A percentile compares a stretch with the other conserved stretches of the same genome.
Evolutionary conservation across 2,329 filamentous ascomycete genomes (phyloP).

Genomic region (Kalaharituber pfeilii): DNA sequence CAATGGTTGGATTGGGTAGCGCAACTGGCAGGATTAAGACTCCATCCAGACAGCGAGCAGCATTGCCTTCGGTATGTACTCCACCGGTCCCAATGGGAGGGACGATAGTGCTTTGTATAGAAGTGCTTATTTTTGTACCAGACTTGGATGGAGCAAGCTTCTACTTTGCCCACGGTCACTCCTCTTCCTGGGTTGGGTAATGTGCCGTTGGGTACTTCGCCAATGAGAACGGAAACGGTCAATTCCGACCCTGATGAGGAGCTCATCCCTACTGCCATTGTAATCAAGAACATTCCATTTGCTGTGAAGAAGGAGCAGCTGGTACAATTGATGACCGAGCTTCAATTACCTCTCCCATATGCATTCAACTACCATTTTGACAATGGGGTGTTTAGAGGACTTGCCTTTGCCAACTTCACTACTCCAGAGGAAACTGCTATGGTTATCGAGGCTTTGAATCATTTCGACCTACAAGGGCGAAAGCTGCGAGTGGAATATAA

Average conservation of each 20-base stretch:
- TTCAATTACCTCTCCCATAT: constrained; percentile 85
- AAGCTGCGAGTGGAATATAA: constrained; percentile 97
- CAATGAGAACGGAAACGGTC: constrained; percentile 30
- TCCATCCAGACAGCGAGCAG: constrained; percentile 21
- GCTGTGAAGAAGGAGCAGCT: constrained; percentile 94
- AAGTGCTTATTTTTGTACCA: constrained; percentile 7
- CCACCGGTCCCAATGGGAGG: not conserved
- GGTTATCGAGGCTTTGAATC: constrained; percentile 88
- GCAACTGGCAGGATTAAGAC: constrained; percentile 26
- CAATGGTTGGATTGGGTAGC: constrained; percentile 46
- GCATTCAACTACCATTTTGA: constrained; percentile 99
- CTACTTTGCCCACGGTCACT: constrained; percentile 28
- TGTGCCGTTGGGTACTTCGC: constrained; percentile 23
- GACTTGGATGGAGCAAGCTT: constrained; percentile 23
- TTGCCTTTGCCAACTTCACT: constrained; percentile 97
- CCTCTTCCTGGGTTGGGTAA: constrained; percentile 27
- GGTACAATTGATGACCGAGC: constrained; percentile 79
- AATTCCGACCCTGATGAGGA: constrained; percentile 47
- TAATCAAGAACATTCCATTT: constrained; percentile 99
- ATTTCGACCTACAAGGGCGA: constrained; percentile 83
- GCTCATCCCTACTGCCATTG: constrained; percentile 92
- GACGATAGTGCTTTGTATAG: not conserved
- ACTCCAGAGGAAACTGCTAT: constrained; percentile 82
- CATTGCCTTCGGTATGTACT: constrained; percentile 21
- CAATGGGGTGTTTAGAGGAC: constrained; percentile 84